phyloP scores from a whole-genome alignment of 1,284 basidiomycete genomes.

The Phenoliferia sp. region DNA sequence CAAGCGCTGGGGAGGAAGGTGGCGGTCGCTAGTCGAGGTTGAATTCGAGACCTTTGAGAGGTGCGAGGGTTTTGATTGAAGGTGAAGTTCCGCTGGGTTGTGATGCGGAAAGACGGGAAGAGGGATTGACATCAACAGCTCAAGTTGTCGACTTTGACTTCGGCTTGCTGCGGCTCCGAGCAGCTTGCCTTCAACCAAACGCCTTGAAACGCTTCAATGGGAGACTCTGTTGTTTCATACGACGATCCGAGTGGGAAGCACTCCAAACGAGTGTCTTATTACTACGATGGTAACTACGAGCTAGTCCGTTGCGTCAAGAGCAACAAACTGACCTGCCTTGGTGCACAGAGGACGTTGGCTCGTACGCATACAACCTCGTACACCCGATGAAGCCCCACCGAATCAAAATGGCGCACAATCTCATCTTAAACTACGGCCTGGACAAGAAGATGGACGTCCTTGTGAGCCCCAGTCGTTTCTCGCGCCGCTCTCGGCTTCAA shows the following conservation, averaged over 20 bases:
- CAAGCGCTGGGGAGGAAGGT: no score
- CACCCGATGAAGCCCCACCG: constrained; percentile 72
- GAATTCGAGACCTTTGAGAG: no score
- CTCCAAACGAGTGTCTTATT: constrained; percentile 24
- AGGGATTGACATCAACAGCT: no score
- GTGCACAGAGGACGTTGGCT: constrained; percentile 26
- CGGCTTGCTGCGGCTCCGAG: no score
- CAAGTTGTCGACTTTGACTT: no score
- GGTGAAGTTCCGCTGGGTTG: no score
- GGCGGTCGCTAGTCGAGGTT: no score
- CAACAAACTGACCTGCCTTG: not conserved
- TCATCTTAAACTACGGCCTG: constrained; percentile 98
- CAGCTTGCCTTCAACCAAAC: no score
- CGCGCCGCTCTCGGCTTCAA: not conserved
- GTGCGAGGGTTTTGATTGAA: no score
- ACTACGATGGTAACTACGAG: constrained; percentile 23
- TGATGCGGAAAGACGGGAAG: no score
- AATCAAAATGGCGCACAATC: constrained; percentile 98
- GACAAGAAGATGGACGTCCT: constrained; percentile 48
- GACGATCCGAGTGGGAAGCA: not conserved
- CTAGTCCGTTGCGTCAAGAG: not conserved
- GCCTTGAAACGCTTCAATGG: no score
- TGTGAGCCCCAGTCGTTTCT: constrained; percentile 23
- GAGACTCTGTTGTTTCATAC: no score
- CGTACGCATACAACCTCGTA: constrained; percentile 27